Conservation (phyloP, 2,329 filamentous ascomycete genomes). For the Aspergillus sp. region DNA sequence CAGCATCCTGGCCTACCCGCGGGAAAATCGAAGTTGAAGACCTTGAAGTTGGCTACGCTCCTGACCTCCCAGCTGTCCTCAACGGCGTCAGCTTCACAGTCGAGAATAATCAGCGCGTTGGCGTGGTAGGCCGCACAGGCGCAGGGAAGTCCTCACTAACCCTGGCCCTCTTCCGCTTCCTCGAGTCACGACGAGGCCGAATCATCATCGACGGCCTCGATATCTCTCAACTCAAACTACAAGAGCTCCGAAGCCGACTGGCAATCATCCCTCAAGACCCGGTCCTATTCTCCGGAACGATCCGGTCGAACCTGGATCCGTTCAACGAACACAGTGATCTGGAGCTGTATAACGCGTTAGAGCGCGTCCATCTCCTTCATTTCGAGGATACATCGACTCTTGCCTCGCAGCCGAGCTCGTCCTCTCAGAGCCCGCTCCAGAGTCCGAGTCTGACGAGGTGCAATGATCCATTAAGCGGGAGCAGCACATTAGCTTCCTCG, state of each 20-base stretch:
- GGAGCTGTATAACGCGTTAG: slow-evolving; percentile 67
- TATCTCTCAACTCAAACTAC: slow-evolving; percentile 48
- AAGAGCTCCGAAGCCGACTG: slow-evolving; percentile 67
- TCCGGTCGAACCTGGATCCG: slow-evolving; percentile 74
- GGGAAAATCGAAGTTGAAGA: slow-evolving; percentile 71
- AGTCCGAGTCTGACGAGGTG: not conserved
- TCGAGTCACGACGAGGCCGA: slow-evolving; percentile 21
- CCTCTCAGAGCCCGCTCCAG: not conserved
- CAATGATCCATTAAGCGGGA: slow-evolving; percentile 8
- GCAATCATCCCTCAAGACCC: slow-evolving; percentile 83
- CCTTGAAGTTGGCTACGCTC: slow-evolving; percentile 69
- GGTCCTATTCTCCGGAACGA: slow-evolving; percentile 75
- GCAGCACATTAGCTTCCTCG: slow-evolving; percentile 13
- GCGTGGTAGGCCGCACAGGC: slow-evolving; percentile 31
- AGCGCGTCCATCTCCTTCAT: slow-evolving; percentile 67
- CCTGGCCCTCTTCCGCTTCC: slow-evolving; percentile 25
- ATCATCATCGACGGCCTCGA: slow-evolving; percentile 30
- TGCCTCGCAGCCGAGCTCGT: slow-evolving; percentile 11
- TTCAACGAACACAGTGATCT: slow-evolving; percentile 68
- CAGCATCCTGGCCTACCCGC: slow-evolving; percentile 72
- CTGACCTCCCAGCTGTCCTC: slow-evolving; percentile 56
- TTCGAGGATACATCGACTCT: slow-evolving; percentile 39
- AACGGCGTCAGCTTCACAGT: slow-evolving; percentile 22
- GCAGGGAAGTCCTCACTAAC: slow-evolving; percentile 30
- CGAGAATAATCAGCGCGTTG: slow-evolving; percentile 24